phyloP scores from a whole-genome alignment of 805 yeast species.

The Suhomyces xylopsoci region DNA sequence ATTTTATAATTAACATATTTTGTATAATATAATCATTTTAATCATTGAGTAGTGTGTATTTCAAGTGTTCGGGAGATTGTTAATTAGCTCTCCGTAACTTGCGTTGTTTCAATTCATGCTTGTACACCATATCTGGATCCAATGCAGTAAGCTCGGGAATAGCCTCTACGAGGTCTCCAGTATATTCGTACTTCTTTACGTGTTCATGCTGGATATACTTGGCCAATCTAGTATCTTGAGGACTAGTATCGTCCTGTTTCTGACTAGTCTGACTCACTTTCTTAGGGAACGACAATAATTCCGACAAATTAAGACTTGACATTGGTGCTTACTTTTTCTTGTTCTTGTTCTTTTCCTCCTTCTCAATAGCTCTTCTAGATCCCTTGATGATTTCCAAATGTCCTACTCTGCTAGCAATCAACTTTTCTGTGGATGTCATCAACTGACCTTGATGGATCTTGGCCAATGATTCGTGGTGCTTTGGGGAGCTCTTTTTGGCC shows the following conservation, averaged over 20 bases:
- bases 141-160: conserved; percentile 25
- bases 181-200: neutral
- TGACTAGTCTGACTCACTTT: neutral
- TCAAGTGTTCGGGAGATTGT: neutral
- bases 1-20: no score
- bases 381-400: conserved; percentile 91
- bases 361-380: conserved; percentile 79
- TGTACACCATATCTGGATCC: conserved; percentile 22
- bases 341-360: conserved; percentile 43
- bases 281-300: neutral
- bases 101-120: conserved; percentile 13
- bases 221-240: neutral
- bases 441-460: conserved; percentile 56
- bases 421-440: conserved; percentile 70
- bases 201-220: neutral
- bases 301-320: neutral
- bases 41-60: neutral
- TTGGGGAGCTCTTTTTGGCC: conserved; percentile 57
- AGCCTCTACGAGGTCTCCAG: neutral
- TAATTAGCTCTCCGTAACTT: conserved; percentile 4
- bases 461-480: conserved; percentile 48
- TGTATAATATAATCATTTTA: neutral
- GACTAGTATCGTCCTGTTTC: neutral
- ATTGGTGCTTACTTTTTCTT: conserved; percentile 9
- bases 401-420: conserved; percentile 87